These are phyloP conservation scores for Aethionema arabicum DNA, from an alignment of 345 rosid species.

Conservation along the genomic window DNA sequence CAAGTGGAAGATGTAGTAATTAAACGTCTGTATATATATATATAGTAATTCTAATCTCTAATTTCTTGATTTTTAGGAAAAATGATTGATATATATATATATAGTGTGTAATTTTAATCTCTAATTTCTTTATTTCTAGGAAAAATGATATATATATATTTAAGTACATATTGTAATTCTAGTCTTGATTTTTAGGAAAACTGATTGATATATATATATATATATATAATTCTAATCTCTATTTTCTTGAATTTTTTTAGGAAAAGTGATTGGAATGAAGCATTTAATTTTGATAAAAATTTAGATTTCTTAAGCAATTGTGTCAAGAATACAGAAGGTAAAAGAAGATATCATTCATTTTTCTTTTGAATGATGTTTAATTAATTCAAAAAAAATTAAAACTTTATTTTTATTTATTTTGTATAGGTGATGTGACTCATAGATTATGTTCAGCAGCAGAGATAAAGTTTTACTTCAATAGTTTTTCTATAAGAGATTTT, in stretches of 20 bases:
- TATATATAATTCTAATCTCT: too few species aligned
- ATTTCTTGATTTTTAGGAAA: slow-evolving; percentile 47
- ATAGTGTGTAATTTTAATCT: not conserved
- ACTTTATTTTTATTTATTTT: not conserved
- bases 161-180: slow-evolving; percentile 3
- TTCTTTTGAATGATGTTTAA: not conserved
- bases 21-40: not conserved
- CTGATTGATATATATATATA: too few species aligned
- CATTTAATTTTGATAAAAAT: slow-evolving; percentile 58
- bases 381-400: slow-evolving; percentile 2
- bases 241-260: too few species aligned
- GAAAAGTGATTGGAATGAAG: slow-evolving; percentile 50
- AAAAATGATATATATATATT: slow-evolving; percentile 37
- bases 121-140: slow-evolving; percentile 44
- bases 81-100: slow-evolving; percentile 32
- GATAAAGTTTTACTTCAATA: slow-evolving; percentile 61
- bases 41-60: not conserved
- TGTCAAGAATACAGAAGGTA: slow-evolving; percentile 67
- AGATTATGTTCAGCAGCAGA: slow-evolving; percentile 82
- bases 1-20: too few species aligned
- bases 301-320: slow-evolving; percentile 66
- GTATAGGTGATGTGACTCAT: slow-evolving; percentile 62
- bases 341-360: not conserved
- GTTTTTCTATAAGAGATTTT: slow-evolving; percentile 43
- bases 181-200: slow-evolving; percentile 48